Evolutionary conservation across 495 filamentous ascomycete species (phyloP).

Genomic region (Hypoxylon intermedium): DNA sequence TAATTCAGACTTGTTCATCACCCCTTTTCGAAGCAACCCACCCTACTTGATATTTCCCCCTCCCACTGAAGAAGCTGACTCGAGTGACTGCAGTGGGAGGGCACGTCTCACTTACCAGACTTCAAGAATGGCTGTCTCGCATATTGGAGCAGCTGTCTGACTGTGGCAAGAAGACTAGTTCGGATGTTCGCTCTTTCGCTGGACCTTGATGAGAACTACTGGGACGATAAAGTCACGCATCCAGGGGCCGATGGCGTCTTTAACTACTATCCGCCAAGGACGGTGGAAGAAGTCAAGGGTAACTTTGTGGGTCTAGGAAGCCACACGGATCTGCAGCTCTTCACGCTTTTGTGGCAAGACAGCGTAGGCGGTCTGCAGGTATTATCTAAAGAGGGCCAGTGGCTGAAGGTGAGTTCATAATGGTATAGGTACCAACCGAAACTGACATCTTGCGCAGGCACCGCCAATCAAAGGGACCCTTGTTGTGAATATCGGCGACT

Average conservation of each 20-base stretch:
- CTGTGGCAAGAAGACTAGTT: slow-evolving; percentile 55
- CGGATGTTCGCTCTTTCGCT: slow-evolving; percentile 59
- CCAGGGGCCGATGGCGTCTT: slow-evolving; percentile 58
- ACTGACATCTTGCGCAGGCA: slow-evolving; percentile 30
- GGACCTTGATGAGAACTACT: slow-evolving; percentile 57
- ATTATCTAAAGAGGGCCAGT: slow-evolving; percentile 57
- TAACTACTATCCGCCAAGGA: slow-evolving; percentile 57
- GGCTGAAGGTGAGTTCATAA: slow-evolving; percentile 53
- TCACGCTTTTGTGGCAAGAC: slow-evolving; percentile 66
- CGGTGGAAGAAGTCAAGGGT: slow-evolving; percentile 40
- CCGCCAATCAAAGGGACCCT: slow-evolving; percentile 63
- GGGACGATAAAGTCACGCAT: slow-evolving; percentile 57
- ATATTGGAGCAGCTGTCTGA: slow-evolving; percentile 57
- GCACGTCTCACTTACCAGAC: slow-evolving; percentile 53
- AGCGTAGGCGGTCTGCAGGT: slow-evolving; percentile 62
- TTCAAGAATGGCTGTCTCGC: slow-evolving; percentile 56
- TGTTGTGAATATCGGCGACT: slow-evolving; percentile 71
- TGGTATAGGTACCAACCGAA: slow-evolving; percentile 11
- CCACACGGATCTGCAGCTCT: slow-evolving; percentile 65
- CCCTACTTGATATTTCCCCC: neutral
- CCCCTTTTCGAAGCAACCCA: neutral
- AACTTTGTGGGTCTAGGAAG: slow-evolving; percentile 59
- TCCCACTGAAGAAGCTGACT: slow-evolving; percentile 1
- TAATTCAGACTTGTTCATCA: neutral
- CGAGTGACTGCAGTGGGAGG: slow-evolving; percentile 49